A percentile compares a stretch with the other conserved stretches of the same genome.
Evolutionary conservation across 1,284 basidiomycete genomes (phyloP).

Genomic region (Malassezia pachydermatis): DNA sequence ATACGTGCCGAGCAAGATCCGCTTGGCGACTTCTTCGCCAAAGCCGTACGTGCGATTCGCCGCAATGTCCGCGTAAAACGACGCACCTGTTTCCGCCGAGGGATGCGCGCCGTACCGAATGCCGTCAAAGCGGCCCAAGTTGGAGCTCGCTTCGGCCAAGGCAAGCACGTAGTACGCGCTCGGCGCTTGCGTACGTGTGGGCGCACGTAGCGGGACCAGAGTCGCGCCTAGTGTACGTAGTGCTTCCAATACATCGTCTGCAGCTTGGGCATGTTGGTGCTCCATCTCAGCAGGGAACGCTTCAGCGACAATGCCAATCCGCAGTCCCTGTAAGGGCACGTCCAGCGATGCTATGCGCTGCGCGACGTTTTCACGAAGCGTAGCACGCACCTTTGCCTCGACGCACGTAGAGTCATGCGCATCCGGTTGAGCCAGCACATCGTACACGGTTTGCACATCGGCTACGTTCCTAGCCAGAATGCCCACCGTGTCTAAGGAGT

Average conservation of each 20-base stretch:
- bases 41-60: conserved; percentile 56
- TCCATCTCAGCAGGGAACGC: conserved; percentile 69
- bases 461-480: conserved; percentile 59
- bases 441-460: conserved; percentile 57
- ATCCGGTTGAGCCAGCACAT: conserved; percentile 61
- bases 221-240: conserved; percentile 60
- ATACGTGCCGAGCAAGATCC: conserved; percentile 84
- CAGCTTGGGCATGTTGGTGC: conserved; percentile 26
- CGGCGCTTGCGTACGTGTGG: conserved; percentile 65
- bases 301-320: conserved; percentile 64
- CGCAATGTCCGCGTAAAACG: conserved; percentile 11
- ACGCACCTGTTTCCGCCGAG: conserved; percentile 49
- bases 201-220: conserved; percentile 65
- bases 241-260: conserved; percentile 49
- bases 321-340: conserved; percentile 50
- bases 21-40: conserved; percentile 72
- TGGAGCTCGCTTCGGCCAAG: conserved; percentile 85
- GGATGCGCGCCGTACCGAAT: conserved; percentile 55
- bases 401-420: conserved; percentile 68
- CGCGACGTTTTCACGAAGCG: not conserved
- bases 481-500: conserved; percentile 88
- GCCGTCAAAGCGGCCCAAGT: conserved; percentile 81
- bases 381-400: conserved; percentile 19
- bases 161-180: conserved; percentile 93
- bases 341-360: not conserved